Base-by-base conservation (phyloP, 1,284 basidiomycete species). In the Apiotrichum gamsii region DNA sequence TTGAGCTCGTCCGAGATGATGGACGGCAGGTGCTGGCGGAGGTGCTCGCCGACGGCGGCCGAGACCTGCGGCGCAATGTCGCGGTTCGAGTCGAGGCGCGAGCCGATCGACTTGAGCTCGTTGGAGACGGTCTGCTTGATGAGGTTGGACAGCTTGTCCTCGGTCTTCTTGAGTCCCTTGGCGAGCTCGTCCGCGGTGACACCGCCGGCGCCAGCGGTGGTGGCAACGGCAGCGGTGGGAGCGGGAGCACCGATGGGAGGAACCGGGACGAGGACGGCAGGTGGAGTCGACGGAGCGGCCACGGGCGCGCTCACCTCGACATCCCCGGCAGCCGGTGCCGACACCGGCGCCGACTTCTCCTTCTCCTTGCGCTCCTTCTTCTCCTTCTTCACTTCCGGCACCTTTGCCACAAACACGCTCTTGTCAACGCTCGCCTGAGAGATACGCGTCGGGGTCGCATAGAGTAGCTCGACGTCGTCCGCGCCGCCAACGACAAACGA, bases 391-490 rank as follows among this genome's bases (percentile, higher is more conserved):
- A 14, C 35, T 43, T 30, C 29, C 5, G 29, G 19, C 8, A 37
- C 15, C 24, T 42, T 16, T 24, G 23, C 23, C 8, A 25, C 38
- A 18, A 47, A 39, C 15, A 13, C 33, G 11, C 23, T 14, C 35
- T 32, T 40, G 23, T 56, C 52, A 21, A 68, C 55, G 10, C 34
- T 44, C 4, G 53, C 64, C 42, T 58, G 53, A 42, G 41, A 57
- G 43, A 66, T 59, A 14, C 65, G 64, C 13, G 29, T 47, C 11
- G 59, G 59, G 3, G 58, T 60, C 5, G 62, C 57, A 47, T 51
- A 65, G 49, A 65, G 58, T 16, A 67, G 31, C 29, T 62, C 64
- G 8, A 53, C 36, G 18, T 54, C 59, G 13, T 59, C 59, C 24
- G 47, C 51, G n/a, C 46, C 41, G 10, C 48, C 41, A 4, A 63